Percentiles rank a stretch among this genome's conserved stretches.
Evolutionary conservation across 805 yeast species (phyloP).

Genomic region (Lipomyces lipofer): DNA sequence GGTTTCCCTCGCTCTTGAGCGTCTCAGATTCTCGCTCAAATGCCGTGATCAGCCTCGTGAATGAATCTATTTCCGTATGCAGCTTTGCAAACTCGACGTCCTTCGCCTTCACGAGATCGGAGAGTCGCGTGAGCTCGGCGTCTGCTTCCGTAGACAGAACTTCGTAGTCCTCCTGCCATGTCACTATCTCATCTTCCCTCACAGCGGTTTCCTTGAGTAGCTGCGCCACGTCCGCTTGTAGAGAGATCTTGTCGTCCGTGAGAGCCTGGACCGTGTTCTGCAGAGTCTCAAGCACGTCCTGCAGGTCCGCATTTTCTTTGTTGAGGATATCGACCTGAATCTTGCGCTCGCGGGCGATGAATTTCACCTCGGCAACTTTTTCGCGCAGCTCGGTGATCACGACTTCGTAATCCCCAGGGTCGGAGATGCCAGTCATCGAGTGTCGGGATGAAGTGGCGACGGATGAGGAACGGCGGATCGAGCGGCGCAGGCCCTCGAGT

Average conservation of each 20-base stretch:
- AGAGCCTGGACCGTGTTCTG: constrained; percentile 16
- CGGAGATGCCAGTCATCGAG: constrained; percentile 8
- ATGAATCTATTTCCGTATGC: constrained; percentile 20
- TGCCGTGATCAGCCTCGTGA: constrained; percentile 12
- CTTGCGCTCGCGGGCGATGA: constrained; percentile 30
- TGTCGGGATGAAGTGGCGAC: constrained; percentile 8
- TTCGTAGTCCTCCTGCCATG: constrained; percentile 31
- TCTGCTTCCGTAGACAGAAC: constrained; percentile 26
- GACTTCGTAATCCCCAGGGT: constrained; percentile 15
- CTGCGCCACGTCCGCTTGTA: constrained; percentile 17
- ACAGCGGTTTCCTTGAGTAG: constrained; percentile 15
- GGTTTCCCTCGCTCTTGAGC: constrained; percentile 11
- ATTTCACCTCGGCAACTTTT: constrained; percentile 20
- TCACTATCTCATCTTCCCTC: constrained; percentile 23
- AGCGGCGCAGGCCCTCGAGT: constrained; percentile 21
- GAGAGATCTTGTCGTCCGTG: constrained; percentile 8
- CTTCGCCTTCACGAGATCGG: constrained; percentile 16
- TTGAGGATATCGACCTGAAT: constrained; percentile 27
- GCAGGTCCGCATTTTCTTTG: constrained; percentile 24
- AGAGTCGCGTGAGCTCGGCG: constrained; percentile 21
- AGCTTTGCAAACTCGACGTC: constrained; percentile 14
- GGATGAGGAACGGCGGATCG: constrained; percentile 14
- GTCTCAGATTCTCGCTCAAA: constrained; percentile 20
- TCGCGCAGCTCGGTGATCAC: constrained; percentile 19
- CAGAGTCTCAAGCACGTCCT: constrained; percentile 20